Base-by-base conservation (phyloP, 495 filamentous ascomycete species). In the Neurospora africana region DNA sequence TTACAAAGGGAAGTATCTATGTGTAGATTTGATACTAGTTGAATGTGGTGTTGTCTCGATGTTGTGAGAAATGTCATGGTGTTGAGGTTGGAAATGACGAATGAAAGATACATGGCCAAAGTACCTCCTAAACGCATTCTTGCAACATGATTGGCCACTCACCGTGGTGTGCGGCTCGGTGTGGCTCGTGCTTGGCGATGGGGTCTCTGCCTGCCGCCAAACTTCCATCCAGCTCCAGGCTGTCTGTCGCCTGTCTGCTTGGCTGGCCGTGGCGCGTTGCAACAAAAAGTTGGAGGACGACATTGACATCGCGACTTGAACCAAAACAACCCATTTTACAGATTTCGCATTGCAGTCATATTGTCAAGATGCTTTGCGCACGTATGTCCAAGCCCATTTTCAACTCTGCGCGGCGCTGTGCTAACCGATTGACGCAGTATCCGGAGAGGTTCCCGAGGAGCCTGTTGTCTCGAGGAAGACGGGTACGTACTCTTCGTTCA, bases 381-480 rank as follows among this genome's bases (percentile, higher is more conserved):
- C 91, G 91, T 93, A 72, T 65, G 71, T 61, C 8, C 21, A 0
- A 19, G 0, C 17, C 33, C 11, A 37, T 11, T 0, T 8, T 8
- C 4, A 9, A 27, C 5, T 33, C 21, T 27, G 44, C 35, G 65
- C 17, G 40, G 9, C 7, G 13, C 0, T 9, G 4, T 38, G 72
- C 78, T 80, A 68, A 80, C 73, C 39, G 58, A 40, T 72, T 58
- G 15, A 70, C 53, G 72, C 78, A 98, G 94, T 99, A 79, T 99
- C 95, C 65, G 95, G 95, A 83, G 96, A 98, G 88, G 91, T 93
- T 82, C 96, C 95, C 68, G 91, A 97, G 83, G 89, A 91, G 82
- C 96, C 95, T 70, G 96, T 99, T 73, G 92, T 93, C 76, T 98
- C 96, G 78, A 87, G 90, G 78, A 97, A 97, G 86, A 95, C 92